A percentile compares a stretch with the other conserved stretches of the same genome.
phyloP scores from a whole-genome alignment of 306 rosid species.

The Hippophae tibetana region DNA sequence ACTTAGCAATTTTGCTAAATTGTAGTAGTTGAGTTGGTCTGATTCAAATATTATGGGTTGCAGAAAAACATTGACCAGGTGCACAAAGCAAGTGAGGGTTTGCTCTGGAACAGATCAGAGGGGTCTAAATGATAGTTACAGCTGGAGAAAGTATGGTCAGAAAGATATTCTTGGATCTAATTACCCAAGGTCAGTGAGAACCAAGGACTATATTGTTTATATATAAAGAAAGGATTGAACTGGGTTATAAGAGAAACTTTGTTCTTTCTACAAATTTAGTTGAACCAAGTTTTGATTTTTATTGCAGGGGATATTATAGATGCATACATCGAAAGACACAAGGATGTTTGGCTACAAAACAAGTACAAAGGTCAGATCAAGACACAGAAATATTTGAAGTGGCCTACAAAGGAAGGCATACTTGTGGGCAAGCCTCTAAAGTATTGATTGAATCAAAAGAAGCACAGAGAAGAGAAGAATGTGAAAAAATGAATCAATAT shows the following conservation, averaged over 20 bases:
- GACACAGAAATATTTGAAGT: conserved; percentile 38
- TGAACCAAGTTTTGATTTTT: not conserved
- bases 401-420: conserved; percentile 56
- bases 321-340: conserved; percentile 54
- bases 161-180: conserved; percentile 78
- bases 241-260: not conserved
- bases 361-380: conserved; percentile 64
- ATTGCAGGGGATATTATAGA: conserved; percentile 73
- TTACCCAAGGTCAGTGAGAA: conserved; percentile 47
- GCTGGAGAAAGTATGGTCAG: conserved; percentile 96
- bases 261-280: too few species aligned
- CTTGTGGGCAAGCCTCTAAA: conserved; percentile 42
- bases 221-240: not conserved
- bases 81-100: conserved; percentile 57
- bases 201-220: not conserved
- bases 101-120: conserved; percentile 31
- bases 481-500: conserved; percentile 11
- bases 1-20: not conserved
- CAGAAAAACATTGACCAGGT: conserved; percentile 45
- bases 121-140: conserved; percentile 51
- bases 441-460: conserved; percentile 22
- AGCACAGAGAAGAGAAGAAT: conserved; percentile 13
- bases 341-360: conserved; percentile 83
- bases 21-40: not conserved
- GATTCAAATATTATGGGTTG: conserved; percentile 16